Conservation (phyloP, 257 asterid species). For the Solanum piurae region DNA sequence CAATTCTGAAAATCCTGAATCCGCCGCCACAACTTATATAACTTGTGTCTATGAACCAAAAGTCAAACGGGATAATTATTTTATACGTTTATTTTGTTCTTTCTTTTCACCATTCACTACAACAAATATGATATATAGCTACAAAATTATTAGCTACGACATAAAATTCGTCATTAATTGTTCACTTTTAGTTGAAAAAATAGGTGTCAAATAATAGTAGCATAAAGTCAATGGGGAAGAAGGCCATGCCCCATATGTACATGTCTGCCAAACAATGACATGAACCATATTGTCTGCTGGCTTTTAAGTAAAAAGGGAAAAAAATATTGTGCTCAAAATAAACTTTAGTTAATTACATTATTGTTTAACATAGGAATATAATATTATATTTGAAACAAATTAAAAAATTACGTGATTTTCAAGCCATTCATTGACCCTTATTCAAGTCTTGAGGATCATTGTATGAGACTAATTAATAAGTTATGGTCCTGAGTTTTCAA, state of each 20-base stretch:
- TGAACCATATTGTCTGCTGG: neutral
- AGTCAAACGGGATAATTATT: neutral
- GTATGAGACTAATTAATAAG: neutral
- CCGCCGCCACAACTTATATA: accelerated
- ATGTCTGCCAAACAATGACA: neutral
- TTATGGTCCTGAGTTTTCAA: neutral
- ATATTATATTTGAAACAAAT: neutral
- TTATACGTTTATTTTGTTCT: neutral
- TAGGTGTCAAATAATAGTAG: neutral
- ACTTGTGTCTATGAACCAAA: neutral
- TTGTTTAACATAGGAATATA: neutral
- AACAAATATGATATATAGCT: no score
- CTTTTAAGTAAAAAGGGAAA: neutral
- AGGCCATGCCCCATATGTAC: neutral
- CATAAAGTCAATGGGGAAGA: neutral
- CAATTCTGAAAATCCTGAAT: no score
- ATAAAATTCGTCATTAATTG: no score
- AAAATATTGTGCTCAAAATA: neutral
- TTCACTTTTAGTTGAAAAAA: neutral
- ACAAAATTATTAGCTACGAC: no score
- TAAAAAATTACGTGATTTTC: neutral
- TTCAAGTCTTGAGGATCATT: neutral
- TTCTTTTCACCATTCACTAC: neutral
- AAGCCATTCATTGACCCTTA: neutral
- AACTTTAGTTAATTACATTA: neutral